phyloP scores from a whole-genome alignment of 805 yeast genomes.

The Cyberlindnera amylophila region DNA sequence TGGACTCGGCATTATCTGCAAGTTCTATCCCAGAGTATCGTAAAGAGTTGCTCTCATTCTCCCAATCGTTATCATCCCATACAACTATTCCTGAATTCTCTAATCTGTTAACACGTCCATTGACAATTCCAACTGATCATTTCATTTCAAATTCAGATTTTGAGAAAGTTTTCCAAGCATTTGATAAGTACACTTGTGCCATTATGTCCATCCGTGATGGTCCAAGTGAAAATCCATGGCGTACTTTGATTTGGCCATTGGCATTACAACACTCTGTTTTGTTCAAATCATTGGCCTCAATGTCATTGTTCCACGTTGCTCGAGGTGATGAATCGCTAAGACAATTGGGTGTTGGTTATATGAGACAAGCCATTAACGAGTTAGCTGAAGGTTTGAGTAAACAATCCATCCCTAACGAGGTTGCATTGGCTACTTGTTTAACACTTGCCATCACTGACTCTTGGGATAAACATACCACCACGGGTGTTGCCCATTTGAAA shows the following conservation, averaged over 20 bases:
- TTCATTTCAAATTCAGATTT: slow-evolving; percentile 10
- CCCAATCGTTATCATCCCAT: slow-evolving; percentile 12
- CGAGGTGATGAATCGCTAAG: slow-evolving; percentile 42
- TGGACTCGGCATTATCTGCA: slow-evolving; percentile 19
- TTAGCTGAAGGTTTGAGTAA: slow-evolving; percentile 52
- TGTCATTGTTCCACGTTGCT: slow-evolving; percentile 61
- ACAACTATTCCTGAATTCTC: too few species aligned
- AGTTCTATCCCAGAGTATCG: slow-evolving; percentile 25
- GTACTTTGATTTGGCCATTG: slow-evolving; percentile 51
- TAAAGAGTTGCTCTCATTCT: slow-evolving; percentile 17
- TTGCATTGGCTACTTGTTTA: slow-evolving; percentile 62
- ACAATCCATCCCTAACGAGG: slow-evolving; percentile 52
- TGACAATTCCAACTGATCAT: too few species aligned
- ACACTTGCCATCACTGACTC: slow-evolving; percentile 62
- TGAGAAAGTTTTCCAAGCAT: slow-evolving; percentile 30
- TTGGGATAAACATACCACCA: slow-evolving; percentile 64
- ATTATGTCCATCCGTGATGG: slow-evolving; percentile 65
- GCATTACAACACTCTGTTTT: slow-evolving; percentile 53
- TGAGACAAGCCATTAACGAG: slow-evolving; percentile 57
- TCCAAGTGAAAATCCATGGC: slow-evolving; percentile 66
- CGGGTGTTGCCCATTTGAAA: slow-evolving; percentile 65
- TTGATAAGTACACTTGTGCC: slow-evolving; percentile 44
- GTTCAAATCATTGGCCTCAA: slow-evolving; percentile 59
- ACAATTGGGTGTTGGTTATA: slow-evolving; percentile 49
- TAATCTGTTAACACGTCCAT: too few species aligned